Conservation (phyloP, 257 asterid genomes). For the Apocynum venetum region DNA sequence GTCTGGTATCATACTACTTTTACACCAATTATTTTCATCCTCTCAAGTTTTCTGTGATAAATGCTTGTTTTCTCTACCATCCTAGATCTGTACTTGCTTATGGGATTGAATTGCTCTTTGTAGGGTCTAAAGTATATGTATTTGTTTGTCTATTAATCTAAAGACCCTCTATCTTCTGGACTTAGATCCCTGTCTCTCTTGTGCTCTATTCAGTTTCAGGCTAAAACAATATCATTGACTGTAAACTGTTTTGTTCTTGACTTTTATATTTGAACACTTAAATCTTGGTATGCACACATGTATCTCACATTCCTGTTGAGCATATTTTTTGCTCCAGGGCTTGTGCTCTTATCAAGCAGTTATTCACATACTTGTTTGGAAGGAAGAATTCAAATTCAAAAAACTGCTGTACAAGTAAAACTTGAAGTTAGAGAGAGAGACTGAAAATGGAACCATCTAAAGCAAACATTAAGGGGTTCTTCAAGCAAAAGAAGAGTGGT, state of each 20-base stretch:
- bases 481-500: conserved; percentile 45
- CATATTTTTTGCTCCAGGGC: background rate
- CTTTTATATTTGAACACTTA: background rate
- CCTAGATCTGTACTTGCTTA: background rate
- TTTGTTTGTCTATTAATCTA: background rate
- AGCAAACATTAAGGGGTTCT: conserved; percentile 67
- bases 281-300: background rate
- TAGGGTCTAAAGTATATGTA: background rate
- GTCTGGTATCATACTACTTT: background rate
- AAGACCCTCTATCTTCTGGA: background rate
- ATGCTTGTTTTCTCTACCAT: background rate
- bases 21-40: background rate
- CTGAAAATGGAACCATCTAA: conserved; percentile 32
- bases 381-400: background rate
- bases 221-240: background rate
- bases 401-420: background rate
- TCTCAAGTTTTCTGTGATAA: background rate
- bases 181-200: background rate
- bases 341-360: background rate
- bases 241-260: background rate
- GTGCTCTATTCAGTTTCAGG: background rate
- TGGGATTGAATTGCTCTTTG: background rate
- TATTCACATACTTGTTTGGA: background rate
- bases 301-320: background rate
- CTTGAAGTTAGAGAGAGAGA: background rate